A percentile compares a stretch with the other conserved stretches of the same genome.
These are phyloP conservation scores for Viola pubescens DNA, from an alignment of 441 rosid species.

Conservation along the genomic window DNA sequence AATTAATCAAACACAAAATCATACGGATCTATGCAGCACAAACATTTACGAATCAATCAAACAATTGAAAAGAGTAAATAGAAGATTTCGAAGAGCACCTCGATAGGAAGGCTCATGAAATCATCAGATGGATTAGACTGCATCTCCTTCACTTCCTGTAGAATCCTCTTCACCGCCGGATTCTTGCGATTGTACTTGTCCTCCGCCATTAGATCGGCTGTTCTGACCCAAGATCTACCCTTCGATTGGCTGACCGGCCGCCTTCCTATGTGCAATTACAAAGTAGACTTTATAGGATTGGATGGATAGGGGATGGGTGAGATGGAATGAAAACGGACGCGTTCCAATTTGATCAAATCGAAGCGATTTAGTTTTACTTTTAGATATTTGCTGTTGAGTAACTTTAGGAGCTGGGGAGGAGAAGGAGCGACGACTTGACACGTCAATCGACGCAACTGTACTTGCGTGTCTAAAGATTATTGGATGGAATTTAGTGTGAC, in stretches of 20 bases:
- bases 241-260: slow-evolving; percentile 10
- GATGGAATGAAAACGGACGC: neutral
- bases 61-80: neutral
- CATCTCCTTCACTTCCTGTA: slow-evolving; percentile 99
- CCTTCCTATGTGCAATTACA: too few relatives aligned
- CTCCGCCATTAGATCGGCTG: slow-evolving; percentile 51
- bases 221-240: slow-evolving; percentile 23
- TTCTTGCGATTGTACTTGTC: slow-evolving; percentile 84
- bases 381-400: too few relatives aligned
- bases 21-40: neutral
- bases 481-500: slow-evolving; percentile 16
- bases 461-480: slow-evolving; percentile 21
- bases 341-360: neutral
- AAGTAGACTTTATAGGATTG: too few relatives aligned
- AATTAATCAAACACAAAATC: neutral
- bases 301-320: neutral
- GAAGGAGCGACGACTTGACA: slow-evolving; percentile 6
- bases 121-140: slow-evolving; percentile 97
- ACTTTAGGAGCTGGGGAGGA: neutral
- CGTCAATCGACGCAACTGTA: slow-evolving; percentile 10
- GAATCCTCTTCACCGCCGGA: slow-evolving; percentile 93
- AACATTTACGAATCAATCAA: neutral
- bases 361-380: neutral
- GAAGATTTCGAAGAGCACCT: slow-evolving; percentile 34
- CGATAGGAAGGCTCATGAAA: slow-evolving; percentile 95